Conservation (phyloP, 148 eudicot species). For the Rhododendron vialii region DNA sequence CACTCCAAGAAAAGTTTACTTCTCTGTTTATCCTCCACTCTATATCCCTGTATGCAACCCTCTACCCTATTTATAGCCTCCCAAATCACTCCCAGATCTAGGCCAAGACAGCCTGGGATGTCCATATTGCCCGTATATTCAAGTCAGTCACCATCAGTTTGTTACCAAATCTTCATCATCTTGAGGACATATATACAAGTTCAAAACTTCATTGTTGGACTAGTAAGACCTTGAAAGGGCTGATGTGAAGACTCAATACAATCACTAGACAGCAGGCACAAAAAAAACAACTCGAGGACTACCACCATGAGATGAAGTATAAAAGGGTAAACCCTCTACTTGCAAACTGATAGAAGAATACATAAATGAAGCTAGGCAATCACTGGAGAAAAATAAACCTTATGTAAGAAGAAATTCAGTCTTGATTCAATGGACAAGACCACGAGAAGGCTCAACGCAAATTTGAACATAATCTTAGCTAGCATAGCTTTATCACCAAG, state of each 20-base stretch:
- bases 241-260: background rate
- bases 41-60: background rate
- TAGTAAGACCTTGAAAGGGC: background rate
- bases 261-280: background rate
- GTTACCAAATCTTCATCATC: background rate
- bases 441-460: background rate
- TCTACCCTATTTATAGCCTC: background rate
- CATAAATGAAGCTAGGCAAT: background rate
- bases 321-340: background rate
- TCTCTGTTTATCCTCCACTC: background rate
- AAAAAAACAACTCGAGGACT: background rate
- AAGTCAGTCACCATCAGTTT: background rate
- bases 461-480: background rate
- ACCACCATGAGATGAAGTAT: background rate
- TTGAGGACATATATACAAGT: background rate
- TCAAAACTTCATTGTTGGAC: background rate
- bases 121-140: background rate
- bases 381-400: background rate
- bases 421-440: background rate
- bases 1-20: background rate
- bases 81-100: background rate
- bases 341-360: background rate
- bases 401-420: background rate
- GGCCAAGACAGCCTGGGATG: background rate
- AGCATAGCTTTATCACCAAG: background rate